Evolutionary conservation across 2,329 filamentous ascomycete genomes (phyloP).

Genomic region (Meredithiella fracta): DNA sequence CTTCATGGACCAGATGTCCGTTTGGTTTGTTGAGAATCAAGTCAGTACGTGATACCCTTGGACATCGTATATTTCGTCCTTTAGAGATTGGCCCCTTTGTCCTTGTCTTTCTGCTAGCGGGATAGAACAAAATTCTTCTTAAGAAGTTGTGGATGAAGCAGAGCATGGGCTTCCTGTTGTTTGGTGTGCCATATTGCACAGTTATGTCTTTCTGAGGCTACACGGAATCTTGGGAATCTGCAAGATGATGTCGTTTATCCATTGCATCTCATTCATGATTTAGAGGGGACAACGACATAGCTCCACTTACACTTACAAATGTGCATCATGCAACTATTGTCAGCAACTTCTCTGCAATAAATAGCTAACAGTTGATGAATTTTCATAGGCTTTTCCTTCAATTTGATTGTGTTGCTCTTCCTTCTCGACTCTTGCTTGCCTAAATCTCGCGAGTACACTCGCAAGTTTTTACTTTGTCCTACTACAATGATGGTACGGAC

Average conservation of each 20-base stretch:
- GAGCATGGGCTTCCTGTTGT: not conserved
- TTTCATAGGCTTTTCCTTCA: slow-evolving; percentile 55
- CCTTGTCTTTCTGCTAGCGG: too few relatives aligned
- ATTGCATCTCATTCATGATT: not conserved
- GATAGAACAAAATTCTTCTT: too few relatives aligned
- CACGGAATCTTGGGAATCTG: not conserved
- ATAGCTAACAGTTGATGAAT: not conserved
- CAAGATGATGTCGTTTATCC: not conserved
- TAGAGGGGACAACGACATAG: not conserved
- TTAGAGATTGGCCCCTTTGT: not conserved
- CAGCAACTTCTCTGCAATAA: not conserved
- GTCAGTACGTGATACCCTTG: slow-evolving; percentile 43
- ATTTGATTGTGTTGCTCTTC: slow-evolving; percentile 66
- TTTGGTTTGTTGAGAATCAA: slow-evolving; percentile 64
- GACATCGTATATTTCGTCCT: not conserved
- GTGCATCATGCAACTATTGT: not conserved
- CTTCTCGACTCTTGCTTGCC: slow-evolving; percentile 73
- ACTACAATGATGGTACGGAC: slow-evolving; percentile 53
- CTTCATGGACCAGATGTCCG: slow-evolving; percentile 35
- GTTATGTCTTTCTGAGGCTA: not conserved
- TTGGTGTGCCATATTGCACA: not conserved
- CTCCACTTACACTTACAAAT: not conserved
- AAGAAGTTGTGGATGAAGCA: too few relatives aligned
- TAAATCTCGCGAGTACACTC: slow-evolving; percentile 59
- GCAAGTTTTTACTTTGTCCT: slow-evolving; percentile 75